A percentile compares a stretch with the other conserved stretches of the same genome.
Conservation (phyloP, 2,329 filamentous ascomycete species). For the Truncatella angustata region DNA sequence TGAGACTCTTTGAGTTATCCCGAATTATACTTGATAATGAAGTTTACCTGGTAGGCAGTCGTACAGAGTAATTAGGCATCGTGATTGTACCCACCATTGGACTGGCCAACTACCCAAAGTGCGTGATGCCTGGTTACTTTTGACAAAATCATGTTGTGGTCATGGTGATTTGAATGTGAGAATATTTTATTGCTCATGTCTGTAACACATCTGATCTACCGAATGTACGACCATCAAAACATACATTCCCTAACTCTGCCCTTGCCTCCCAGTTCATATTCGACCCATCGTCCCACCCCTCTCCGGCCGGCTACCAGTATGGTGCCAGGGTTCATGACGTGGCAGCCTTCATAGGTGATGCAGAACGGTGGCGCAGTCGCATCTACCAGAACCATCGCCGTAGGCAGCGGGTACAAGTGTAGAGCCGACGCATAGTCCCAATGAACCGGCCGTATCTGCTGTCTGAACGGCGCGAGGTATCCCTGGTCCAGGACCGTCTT, state of each 20-base stretch:
- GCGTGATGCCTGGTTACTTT: no score
- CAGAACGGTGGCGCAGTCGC: constrained; percentile 78
- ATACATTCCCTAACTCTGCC: constrained; percentile 64
- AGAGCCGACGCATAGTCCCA: constrained; percentile 83
- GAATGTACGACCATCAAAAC: constrained; percentile 37
- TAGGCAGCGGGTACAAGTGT: constrained; percentile 85
- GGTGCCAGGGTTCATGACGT: constrained; percentile 88
- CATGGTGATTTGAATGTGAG: no score
- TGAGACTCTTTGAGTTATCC: no score
- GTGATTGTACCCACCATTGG: no score
- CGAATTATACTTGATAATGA: no score
- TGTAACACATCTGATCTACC: no score
- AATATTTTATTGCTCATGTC: no score
- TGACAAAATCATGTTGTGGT: no score
- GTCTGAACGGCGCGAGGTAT: constrained; percentile 81
- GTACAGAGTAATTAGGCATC: no score
- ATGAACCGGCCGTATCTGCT: constrained; percentile 75
- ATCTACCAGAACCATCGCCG: constrained; percentile 79
- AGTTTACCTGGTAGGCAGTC: no score
- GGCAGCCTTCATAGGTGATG: constrained; percentile 90
- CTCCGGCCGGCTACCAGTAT: constrained; percentile 69
- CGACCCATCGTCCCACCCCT: constrained; percentile 76
- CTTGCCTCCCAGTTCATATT: constrained; percentile 71
- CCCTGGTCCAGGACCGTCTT: constrained; percentile 92
- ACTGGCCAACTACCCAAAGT: no score